phyloP scores from a whole-genome alignment of 345 rosid species.

The Geranium rotundifolium region DNA sequence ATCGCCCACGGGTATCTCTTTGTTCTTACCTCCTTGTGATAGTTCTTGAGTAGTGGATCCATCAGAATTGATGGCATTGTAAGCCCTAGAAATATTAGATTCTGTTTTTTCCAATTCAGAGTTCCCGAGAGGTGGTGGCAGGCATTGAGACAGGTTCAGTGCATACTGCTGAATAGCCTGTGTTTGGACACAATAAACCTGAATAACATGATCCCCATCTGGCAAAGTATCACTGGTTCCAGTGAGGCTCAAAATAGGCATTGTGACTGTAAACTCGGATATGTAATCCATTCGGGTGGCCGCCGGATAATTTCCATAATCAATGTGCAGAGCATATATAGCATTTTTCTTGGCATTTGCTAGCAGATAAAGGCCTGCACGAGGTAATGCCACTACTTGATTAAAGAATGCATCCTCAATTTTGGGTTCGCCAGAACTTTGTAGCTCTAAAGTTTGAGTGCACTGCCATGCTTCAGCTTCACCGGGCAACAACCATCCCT shows the following conservation, averaged over 20 bases:
- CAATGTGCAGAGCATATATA: conserved; percentile 52
- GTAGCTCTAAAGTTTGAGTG: conserved; percentile 49
- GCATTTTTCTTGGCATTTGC: conserved; percentile 76
- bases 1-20: conserved; percentile 16
- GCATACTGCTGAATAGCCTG: conserved; percentile 77
- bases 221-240: conserved; percentile 55
- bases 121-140: conserved; percentile 46
- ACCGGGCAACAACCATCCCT: conserved; percentile 64
- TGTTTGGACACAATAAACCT: conserved; percentile 67
- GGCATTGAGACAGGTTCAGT: conserved; percentile 53
- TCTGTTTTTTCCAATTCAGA: conserved; percentile 41
- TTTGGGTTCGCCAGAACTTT: conserved; percentile 37
- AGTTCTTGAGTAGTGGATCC: conserved; percentile 19
- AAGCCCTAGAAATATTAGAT: conserved; percentile 21
- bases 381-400: conserved; percentile 57
- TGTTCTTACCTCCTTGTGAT: conserved; percentile 21
- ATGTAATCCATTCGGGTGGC: conserved; percentile 56
- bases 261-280: conserved; percentile 66
- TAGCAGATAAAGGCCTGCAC: conserved; percentile 42
- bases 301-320: conserved; percentile 55
- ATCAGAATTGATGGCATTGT: conserved; percentile 22
- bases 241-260: conserved; percentile 70
- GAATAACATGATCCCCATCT: conserved; percentile 46
- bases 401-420: conserved; percentile 56
- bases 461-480: conserved; percentile 52